A percentile compares a stretch with the other conserved stretches of the same genome.
These are phyloP conservation scores for Kuraishia ogatae DNA, from an alignment of 805 yeast species.

Conservation along the genomic window DNA sequence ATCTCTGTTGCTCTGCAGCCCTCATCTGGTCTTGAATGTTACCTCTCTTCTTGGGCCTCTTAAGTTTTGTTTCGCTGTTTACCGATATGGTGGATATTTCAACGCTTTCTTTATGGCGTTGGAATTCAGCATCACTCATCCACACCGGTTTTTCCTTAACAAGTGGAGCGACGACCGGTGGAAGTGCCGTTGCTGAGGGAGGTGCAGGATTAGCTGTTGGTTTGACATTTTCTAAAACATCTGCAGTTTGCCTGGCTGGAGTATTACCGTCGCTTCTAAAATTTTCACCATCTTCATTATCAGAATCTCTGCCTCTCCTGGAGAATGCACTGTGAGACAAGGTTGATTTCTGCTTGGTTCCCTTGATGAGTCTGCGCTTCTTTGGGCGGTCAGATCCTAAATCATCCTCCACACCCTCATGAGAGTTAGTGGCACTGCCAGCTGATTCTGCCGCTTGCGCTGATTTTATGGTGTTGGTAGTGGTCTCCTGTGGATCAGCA, in stretches of 20 bases:
- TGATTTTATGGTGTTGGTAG: neutral
- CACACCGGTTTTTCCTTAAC: conserved; percentile 19
- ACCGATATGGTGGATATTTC: neutral
- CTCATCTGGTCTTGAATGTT: conserved; percentile 11
- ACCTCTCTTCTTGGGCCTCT: conserved; percentile 20
- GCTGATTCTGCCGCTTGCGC: neutral
- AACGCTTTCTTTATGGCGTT: conserved; percentile 11
- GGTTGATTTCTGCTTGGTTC: neutral
- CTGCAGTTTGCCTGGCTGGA: neutral
- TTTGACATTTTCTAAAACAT: neutral
- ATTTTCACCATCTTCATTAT: neutral
- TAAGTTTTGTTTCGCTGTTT: conserved; percentile 9
- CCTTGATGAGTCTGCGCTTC: neutral
- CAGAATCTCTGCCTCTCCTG: neutral
- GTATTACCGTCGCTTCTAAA: neutral
- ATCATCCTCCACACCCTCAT: neutral
- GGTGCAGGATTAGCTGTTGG: neutral
- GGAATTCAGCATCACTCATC: conserved; percentile 22
- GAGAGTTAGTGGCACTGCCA: neutral
- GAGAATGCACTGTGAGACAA: neutral
- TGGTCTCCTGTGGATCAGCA: no score
- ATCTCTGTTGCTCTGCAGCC: conserved; percentile 17
- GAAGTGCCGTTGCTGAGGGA: neutral
- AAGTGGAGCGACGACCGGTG: conserved; percentile 1
- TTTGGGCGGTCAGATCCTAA: neutral